Conservation (phyloP, 73 alveolate species). For the Paramecium primaurelia region DNA sequence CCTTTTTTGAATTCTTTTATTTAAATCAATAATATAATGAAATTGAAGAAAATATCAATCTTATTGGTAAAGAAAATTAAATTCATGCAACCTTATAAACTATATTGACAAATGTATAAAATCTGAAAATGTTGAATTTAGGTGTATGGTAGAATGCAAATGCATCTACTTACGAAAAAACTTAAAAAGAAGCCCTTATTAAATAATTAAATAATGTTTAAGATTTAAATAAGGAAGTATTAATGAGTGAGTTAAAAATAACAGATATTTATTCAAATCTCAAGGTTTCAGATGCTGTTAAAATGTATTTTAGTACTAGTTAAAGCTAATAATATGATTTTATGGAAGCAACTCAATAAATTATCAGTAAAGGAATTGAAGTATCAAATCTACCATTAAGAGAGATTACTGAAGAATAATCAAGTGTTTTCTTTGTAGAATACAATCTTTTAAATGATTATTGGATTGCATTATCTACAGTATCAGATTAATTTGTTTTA, state of each 20-base stretch:
- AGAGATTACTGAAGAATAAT: not conserved
- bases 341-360: conserved; percentile 40
- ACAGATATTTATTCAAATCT: not conserved
- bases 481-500: not conserved
- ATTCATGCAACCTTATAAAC: not conserved
- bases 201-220: not conserved
- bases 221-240: not conserved
- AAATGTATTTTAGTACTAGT: not conserved
- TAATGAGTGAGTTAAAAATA: not conserved
- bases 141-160: not conserved
- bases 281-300: not conserved
- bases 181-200: not conserved
- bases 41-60: not conserved
- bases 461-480: not conserved
- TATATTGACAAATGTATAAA: not conserved
- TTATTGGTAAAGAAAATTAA: not conserved
- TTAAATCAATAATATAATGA: conserved; percentile 8
- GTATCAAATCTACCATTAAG: not conserved
- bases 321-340: not conserved
- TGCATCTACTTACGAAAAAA: not conserved
- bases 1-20: conserved; percentile 6
- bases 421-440: conserved; percentile 32
- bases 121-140: not conserved
- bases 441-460: not conserved
- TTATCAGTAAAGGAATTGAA: conserved; percentile 17